phyloP scores from a whole-genome alignment of 139 green algal species.

The Haematococcus sp. region DNA sequence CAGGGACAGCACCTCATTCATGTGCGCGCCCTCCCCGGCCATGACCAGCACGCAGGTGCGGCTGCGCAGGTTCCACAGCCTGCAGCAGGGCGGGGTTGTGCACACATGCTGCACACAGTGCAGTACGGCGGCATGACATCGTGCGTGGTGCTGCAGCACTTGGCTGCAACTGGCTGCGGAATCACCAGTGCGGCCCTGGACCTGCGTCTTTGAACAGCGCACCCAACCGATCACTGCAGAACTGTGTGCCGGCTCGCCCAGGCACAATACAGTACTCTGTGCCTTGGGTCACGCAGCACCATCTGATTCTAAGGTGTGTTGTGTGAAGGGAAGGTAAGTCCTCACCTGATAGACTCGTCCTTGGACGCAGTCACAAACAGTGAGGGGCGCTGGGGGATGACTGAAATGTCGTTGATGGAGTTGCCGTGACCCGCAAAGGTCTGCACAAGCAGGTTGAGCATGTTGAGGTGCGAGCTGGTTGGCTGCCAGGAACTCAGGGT shows the following conservation, averaged over 20 bases:
- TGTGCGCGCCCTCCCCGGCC: slow-evolving; percentile 59
- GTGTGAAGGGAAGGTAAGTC: too few species aligned
- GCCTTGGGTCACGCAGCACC: too few species aligned
- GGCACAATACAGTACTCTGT: too few species aligned
- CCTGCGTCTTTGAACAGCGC: too few species aligned
- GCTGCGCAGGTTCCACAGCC: slow-evolving; percentile 30
- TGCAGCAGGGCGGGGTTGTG: too few species aligned
- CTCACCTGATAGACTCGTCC: slow-evolving; percentile 24
- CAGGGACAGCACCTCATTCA: slow-evolving; percentile 72
- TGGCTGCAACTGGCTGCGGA: too few species aligned
- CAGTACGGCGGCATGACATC: not conserved
- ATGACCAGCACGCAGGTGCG: slow-evolving; percentile 60
- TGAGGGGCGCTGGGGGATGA: slow-evolving; percentile 55
- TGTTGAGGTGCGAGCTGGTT: not conserved
- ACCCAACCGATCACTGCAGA: too few species aligned
- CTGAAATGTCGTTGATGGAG: slow-evolving; percentile 71
- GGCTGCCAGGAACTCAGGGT: not conserved
- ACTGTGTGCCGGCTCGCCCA: too few species aligned
- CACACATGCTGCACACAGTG: not conserved
- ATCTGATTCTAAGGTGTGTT: too few species aligned
- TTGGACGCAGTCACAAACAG: slow-evolving; percentile 69
- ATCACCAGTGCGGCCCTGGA: too few species aligned
- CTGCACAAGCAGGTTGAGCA: slow-evolving; percentile 32
- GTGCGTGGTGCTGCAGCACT: too few species aligned
- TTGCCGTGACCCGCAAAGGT: slow-evolving; percentile 66